Percentiles rank a stretch among this genome's conserved stretches.
phyloP scores from a whole-genome alignment of 2,329 filamentous ascomycete species.

The Epichloe coenophiala region DNA sequence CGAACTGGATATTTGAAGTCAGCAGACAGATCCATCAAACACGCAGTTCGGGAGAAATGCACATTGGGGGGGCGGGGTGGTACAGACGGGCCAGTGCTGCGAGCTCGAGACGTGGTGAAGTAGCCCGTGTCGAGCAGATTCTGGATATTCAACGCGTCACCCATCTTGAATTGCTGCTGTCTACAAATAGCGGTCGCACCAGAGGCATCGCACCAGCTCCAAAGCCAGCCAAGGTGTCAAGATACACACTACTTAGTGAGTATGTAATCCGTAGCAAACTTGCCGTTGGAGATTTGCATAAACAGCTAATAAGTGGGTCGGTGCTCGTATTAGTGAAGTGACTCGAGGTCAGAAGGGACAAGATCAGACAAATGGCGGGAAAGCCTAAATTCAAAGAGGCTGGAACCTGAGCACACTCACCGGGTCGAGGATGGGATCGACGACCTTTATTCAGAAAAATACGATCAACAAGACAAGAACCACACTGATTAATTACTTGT shows the following conservation, averaged over 20 bases:
- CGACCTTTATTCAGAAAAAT: too few species aligned
- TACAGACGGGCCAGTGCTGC: conserved; percentile 16
- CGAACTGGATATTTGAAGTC: conserved; percentile 1
- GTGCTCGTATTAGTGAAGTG: too few species aligned
- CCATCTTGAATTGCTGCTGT: conserved; percentile 22
- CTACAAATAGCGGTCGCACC: conserved; percentile 7
- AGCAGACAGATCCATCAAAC: background rate
- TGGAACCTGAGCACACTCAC: too few species aligned
- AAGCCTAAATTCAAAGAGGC: too few species aligned
- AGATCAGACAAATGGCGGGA: too few species aligned
- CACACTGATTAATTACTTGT: too few species aligned
- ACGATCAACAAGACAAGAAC: too few species aligned
- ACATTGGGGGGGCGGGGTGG: background rate
- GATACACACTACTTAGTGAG: background rate
- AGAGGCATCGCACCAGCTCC: conserved; percentile 11
- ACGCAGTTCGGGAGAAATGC: background rate
- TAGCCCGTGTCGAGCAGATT: conserved; percentile 35
- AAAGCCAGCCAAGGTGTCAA: background rate
- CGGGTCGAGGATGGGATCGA: too few species aligned
- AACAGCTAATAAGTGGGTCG: too few species aligned
- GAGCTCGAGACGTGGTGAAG: conserved; percentile 33
- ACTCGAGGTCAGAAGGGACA: too few species aligned
- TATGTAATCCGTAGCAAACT: background rate
- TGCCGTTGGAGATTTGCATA: too few species aligned
- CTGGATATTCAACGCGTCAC: conserved; percentile 29